Base-by-base conservation (phyloP, 2,329 filamentous ascomycete species). In the Colletotrichum theobromicola region DNA sequence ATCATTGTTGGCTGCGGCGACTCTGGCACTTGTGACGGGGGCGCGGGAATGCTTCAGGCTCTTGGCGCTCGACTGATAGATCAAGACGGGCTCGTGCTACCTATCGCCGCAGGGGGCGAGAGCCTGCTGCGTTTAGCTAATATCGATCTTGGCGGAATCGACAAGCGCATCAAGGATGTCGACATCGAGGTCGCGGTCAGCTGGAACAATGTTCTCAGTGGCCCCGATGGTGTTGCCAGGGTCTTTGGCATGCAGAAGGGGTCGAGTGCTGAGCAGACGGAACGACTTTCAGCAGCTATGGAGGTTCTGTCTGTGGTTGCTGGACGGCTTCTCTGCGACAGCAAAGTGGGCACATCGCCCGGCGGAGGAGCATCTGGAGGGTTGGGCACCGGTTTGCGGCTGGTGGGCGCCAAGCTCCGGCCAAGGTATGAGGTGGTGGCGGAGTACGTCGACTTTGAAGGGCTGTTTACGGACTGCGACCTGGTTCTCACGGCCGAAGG, bases 201-300 rank as follows among this genome's bases (percentile, higher is more conserved):
- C 77, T 87, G 86, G 83, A 83, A 88, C 66, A 90, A 89, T 60
- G 81, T 89, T 1, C 83, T 90, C 1, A 88, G 87, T 62, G 88
- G 88, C 3, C 81, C 83, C 7, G 81, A 82, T 4, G 87, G 88
- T 1, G 88, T 89, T 2, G 87, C 88, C 30, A 82, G 85, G 53
- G 83, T 89, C 1, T 90, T 88, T 72, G 88, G 88, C 2, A 86
- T 86, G 0, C 88, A 90, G 75, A 90, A 90, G 72, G 88, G 88
- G 2, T 87, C 88, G 3, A 86, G 82, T 0, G 77, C 80, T 2
- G 79, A 80, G 9, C 85, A 89, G 76, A 85, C 87, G 2, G 82
- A 86, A 32, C 73, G 81, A 1, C 84, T 90, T 6, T 84, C 84
- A 2, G 63, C 75, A 18, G 85, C 86, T 7, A 83, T 90, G 79